Conservation (phyloP, 768 basidiomycete genomes). For the Macrocybe gigantea region DNA sequence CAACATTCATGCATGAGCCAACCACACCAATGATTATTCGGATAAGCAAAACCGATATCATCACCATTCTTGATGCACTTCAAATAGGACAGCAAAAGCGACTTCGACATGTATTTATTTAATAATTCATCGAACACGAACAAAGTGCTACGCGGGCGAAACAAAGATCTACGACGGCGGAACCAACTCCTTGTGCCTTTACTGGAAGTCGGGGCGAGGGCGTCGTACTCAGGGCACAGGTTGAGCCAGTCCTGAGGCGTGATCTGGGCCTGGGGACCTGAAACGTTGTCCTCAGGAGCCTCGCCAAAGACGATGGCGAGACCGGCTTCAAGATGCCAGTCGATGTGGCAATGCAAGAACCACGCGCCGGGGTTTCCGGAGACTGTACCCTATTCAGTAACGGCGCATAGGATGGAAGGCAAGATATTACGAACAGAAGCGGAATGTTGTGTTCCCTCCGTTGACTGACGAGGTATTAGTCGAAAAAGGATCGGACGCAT, state of each 20-base stretch:
- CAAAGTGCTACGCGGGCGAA: no score
- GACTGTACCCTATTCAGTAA: slow-evolving; percentile 3
- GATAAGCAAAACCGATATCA: no score
- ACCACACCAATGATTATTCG: no score
- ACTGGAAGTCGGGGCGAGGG: slow-evolving; percentile 20
- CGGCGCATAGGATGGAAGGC: neutral
- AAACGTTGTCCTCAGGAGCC: slow-evolving; percentile 18
- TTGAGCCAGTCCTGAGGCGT: slow-evolving; percentile 22
- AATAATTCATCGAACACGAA: no score
- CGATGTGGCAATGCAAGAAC: slow-evolving; percentile 40
- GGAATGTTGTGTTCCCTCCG: slow-evolving; percentile 30
- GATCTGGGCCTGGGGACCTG: slow-evolving; percentile 23
- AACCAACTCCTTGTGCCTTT: neutral
- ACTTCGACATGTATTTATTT: no score
- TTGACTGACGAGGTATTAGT: slow-evolving; percentile 16
- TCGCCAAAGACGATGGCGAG: slow-evolving; percentile 29
- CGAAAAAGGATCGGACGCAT: neutral
- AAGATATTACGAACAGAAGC: slow-evolving; percentile 19
- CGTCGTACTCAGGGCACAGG: slow-evolving; percentile 22
- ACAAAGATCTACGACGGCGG: no score
- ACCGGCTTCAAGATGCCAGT: slow-evolving; percentile 29
- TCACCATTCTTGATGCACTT: no score
- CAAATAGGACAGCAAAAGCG: no score
- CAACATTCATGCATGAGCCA: no score
- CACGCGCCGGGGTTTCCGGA: slow-evolving; percentile 58